These are phyloP conservation scores for Suillus subalutaceus DNA, from an alignment of 768 basidiomycete genomes.

Conservation along the genomic window DNA sequence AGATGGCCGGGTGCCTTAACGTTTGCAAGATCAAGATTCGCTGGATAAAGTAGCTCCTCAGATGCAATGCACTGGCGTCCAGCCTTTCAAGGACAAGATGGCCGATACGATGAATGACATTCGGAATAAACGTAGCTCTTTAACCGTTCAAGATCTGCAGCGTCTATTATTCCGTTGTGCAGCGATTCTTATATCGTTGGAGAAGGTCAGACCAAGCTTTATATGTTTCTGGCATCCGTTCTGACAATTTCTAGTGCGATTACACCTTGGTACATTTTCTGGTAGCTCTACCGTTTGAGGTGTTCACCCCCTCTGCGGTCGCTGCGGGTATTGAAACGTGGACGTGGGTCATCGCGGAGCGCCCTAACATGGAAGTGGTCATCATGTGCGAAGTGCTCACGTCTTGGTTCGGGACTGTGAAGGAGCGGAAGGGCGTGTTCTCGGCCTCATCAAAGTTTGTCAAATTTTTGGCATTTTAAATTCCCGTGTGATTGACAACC, in stretches of 20 bases:
- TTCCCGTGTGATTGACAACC: slow-evolving; percentile 13
- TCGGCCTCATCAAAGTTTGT: slow-evolving; percentile 79
- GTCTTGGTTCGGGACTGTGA: slow-evolving; percentile 86
- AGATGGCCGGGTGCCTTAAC: slow-evolving; percentile 2
- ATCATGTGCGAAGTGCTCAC: slow-evolving; percentile 85
- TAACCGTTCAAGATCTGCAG: slow-evolving; percentile 83
- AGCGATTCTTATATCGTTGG: slow-evolving; percentile 71
- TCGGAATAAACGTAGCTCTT: slow-evolving; percentile 65
- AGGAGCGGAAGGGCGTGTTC: slow-evolving; percentile 80
- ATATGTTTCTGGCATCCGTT: background rate
- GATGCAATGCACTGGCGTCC: slow-evolving; percentile 62
- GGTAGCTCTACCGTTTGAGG: slow-evolving; percentile 85
- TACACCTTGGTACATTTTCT: slow-evolving; percentile 85
- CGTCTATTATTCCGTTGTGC: slow-evolving; percentile 87
- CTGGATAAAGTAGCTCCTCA: slow-evolving; percentile 65
- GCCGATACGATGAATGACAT: slow-evolving; percentile 68
- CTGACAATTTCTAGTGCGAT: slow-evolving; percentile 60
- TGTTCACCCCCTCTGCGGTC: slow-evolving; percentile 85
- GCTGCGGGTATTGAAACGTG: slow-evolving; percentile 90
- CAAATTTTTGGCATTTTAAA: slow-evolving; percentile 2
- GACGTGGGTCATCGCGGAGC: slow-evolving; percentile 94
- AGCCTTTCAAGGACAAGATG: slow-evolving; percentile 69
- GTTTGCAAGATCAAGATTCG: slow-evolving; percentile 51
- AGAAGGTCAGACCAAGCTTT: slow-evolving; percentile 46
- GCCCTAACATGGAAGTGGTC: slow-evolving; percentile 78